A percentile compares a stretch with the other conserved stretches of the same genome.
phyloP scores from a whole-genome alignment of 176 grass and related monocot genomes.

The Raddia guianensis region DNA sequence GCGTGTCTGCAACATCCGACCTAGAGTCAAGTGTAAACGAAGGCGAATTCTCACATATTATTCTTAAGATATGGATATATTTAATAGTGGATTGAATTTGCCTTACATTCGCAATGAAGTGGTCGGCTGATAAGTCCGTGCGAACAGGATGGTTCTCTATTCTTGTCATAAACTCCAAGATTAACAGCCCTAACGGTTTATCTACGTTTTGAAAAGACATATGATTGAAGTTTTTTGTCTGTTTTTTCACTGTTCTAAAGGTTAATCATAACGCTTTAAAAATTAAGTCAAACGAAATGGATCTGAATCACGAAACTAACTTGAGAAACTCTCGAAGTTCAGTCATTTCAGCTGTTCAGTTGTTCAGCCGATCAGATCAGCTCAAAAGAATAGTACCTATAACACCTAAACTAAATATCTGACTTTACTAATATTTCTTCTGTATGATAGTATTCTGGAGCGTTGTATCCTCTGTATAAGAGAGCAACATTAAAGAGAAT shows the following conservation, averaged over 20 bases:
- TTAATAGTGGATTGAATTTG: background rate
- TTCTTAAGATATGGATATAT: background rate
- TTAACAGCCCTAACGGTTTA: background rate
- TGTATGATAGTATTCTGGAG: conserved; percentile 6
- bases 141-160: background rate
- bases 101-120: background rate
- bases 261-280: too few relatives aligned
- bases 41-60: background rate
- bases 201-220: too few relatives aligned
- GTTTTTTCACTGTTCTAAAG: too few relatives aligned
- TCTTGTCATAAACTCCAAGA: background rate
- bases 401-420: background rate
- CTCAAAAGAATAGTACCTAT: too few relatives aligned
- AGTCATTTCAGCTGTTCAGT: too few relatives aligned
- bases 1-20: background rate
- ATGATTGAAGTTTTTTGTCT: too few relatives aligned
- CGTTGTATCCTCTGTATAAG: background rate
- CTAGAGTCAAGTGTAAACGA: background rate
- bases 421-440: background rate
- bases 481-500: background rate
- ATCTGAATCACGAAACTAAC: too few relatives aligned
- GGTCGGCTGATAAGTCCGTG: background rate
- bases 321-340: too few relatives aligned
- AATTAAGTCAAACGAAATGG: too few relatives aligned
- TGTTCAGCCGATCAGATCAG: too few relatives aligned